A percentile compares a stretch with the other conserved stretches of the same genome.
Evolutionary conservation across 352 stramenopile genomes (phyloP).

Genomic region (Phytophthora pistaciae): DNA sequence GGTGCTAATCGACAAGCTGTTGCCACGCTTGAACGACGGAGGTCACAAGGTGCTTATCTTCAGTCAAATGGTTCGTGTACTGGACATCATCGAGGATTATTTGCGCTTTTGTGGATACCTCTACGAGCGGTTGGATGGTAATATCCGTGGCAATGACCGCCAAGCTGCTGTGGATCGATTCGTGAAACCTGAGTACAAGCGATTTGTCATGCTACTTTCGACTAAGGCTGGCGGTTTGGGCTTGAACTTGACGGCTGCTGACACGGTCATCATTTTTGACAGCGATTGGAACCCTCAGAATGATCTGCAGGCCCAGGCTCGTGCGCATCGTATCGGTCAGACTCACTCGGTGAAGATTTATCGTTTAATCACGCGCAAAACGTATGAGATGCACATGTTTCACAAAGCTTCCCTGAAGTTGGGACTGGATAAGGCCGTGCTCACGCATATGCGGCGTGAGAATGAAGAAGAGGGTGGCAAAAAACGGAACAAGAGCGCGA

Average conservation of each 20-base stretch:
- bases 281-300: constrained; percentile 99
- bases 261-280: constrained; percentile 99
- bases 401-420: constrained; percentile 94
- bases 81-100: constrained; percentile 99
- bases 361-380: constrained; percentile 90
- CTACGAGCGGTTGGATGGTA: constrained; percentile 98
- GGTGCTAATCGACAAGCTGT: constrained; percentile 99
- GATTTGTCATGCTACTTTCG: constrained; percentile 98
- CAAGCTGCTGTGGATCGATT: constrained; percentile 90
- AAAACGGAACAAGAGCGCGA: constrained; percentile 80
- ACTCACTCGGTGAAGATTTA: constrained; percentile 93
- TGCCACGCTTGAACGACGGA: constrained; percentile 96
- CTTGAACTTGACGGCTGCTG: constrained; percentile 93
- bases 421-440: constrained; percentile 93
- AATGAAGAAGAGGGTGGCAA: constrained; percentile 84
- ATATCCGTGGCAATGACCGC: constrained; percentile 93
- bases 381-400: constrained; percentile 97
- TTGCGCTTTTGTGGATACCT: constrained; percentile 92
- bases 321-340: constrained; percentile 93
- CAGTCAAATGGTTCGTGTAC: constrained; percentile 98
- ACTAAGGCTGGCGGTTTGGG: constrained; percentile 97
- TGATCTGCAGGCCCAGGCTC: constrained; percentile 95
- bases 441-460: constrained; percentile 92
- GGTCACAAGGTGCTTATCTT: constrained; percentile 99
- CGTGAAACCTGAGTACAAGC: constrained; percentile 91